These are phyloP conservation scores for Schizophyllum amplum DNA, from an alignment of 1,284 basidiomycete genomes.

Conservation along the genomic window DNA sequence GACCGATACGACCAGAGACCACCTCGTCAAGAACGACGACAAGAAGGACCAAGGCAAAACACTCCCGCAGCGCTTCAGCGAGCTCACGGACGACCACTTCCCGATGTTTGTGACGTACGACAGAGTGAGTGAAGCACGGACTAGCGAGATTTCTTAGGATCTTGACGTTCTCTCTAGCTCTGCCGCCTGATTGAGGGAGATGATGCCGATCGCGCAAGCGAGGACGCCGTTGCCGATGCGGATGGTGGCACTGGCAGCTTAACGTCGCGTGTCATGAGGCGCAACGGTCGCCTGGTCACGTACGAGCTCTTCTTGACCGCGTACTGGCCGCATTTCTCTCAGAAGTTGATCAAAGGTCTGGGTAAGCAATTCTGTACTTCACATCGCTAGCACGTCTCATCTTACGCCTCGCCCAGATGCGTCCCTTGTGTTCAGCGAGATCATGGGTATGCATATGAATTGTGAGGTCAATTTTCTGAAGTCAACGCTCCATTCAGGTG, in stretches of 20 bases:
- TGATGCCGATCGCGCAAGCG: background rate
- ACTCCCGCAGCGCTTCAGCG: conserved; percentile 48
- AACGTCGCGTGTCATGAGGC: no score
- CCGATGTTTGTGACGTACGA: conserved; percentile 54
- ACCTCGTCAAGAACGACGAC: conserved; percentile 41
- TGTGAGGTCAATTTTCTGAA: no score
- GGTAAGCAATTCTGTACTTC: no score
- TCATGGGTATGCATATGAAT: conserved; percentile 35
- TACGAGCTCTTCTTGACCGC: conserved; percentile 41
- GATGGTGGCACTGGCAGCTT: no score
- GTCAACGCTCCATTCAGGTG: conserved; percentile 29
- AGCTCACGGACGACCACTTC: conserved; percentile 53
- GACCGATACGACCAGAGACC: conserved; percentile 19
- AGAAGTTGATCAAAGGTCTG: conserved; percentile 47
- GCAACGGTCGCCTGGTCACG: conserved; percentile 27
- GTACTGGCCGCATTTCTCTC: conserved; percentile 62
- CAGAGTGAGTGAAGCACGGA: no score
- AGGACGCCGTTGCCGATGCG: background rate
- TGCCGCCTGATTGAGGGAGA: conserved; percentile 35
- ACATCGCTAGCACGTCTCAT: no score
- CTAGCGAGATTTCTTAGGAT: no score
- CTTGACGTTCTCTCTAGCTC: conserved; percentile 28
- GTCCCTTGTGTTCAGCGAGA: conserved; percentile 57
- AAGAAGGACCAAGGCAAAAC: conserved; percentile 32
- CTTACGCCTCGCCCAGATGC: conserved; percentile 35